Evolutionary conservation across 257 asterid genomes (phyloP).

Genomic region (Solanum dulcamara): DNA sequence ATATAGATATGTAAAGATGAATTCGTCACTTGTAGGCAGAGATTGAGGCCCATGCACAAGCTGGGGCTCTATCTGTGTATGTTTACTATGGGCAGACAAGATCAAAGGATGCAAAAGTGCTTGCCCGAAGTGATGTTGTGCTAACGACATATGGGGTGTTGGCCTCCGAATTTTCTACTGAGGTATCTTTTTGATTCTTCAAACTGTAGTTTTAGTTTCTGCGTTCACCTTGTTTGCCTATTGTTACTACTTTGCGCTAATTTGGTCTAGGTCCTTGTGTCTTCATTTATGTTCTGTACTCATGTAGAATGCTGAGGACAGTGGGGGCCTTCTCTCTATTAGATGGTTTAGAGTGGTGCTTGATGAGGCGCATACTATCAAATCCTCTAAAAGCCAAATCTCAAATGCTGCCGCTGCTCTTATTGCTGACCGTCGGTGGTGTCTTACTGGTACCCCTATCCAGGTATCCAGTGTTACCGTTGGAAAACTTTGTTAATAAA

Average conservation of each 20-base stretch:
- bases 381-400: conserved; percentile 88
- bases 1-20: conserved; percentile 11
- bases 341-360: conserved; percentile 90
- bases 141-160: conserved; percentile 91
- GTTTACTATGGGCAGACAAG: conserved; percentile 93
- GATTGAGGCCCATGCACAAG: conserved; percentile 76
- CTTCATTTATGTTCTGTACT: background rate
- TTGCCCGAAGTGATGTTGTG: conserved; percentile 76
- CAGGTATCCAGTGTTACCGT: conserved; percentile 40
- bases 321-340: conserved; percentile 68
- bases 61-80: conserved; percentile 66
- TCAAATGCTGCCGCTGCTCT: conserved; percentile 87
- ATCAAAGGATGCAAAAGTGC: conserved; percentile 65
- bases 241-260: background rate
- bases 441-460: conserved; percentile 98
- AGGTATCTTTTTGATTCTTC: conserved; percentile 37
- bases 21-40: conserved; percentile 45
- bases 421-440: conserved; percentile 86
- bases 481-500: background rate
- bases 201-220: background rate
- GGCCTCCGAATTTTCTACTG: conserved; percentile 75
- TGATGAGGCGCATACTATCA: conserved; percentile 97
- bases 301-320: conserved; percentile 59
- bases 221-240: background rate
- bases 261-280: background rate